Percentiles rank a stretch among this genome's conserved stretches.
Evolutionary conservation across 1,284 basidiomycete genomes (phyloP).

Genomic region (Cerrena zonata): DNA sequence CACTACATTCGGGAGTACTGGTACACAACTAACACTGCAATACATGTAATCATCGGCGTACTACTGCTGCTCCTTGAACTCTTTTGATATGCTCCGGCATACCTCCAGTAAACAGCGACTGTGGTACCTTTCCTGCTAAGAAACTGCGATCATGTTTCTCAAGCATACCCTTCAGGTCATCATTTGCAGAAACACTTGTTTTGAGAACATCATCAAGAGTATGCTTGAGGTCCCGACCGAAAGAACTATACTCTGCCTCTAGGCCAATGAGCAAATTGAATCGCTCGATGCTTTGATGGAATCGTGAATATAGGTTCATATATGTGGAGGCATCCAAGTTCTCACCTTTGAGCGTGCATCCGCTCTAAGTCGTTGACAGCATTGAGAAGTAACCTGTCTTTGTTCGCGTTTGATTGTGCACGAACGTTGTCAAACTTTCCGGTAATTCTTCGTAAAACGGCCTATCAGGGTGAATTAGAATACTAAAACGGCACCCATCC

Average conservation of each 20-base stretch:
- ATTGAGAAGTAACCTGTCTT: not conserved
- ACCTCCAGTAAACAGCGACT: constrained; percentile 24
- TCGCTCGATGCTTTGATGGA: constrained; percentile 29
- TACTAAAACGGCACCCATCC: no score
- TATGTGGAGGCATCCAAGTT: constrained; percentile 12
- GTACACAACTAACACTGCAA: no score
- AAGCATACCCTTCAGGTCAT: constrained; percentile 26
- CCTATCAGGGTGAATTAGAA: no score
- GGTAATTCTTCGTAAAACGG: not conserved
- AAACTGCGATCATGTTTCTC: constrained; percentile 33
- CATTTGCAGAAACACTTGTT: constrained; percentile 25
- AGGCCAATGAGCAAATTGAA: constrained; percentile 38
- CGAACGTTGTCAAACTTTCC: not conserved
- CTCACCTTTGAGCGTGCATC: not conserved
- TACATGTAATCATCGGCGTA: no score
- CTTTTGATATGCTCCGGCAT: constrained; percentile 4
- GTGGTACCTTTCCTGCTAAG: constrained; percentile 33
- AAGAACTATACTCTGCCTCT: constrained; percentile 37
- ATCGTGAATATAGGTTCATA: not conserved
- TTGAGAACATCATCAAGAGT: constrained; percentile 32
- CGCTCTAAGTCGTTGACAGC: not conserved
- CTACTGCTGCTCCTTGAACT: no score
- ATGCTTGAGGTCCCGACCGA: constrained; percentile 26
- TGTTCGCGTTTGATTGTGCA: not conserved
- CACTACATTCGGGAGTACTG: no score